Evolutionary conservation across 2,329 filamentous ascomycete genomes (phyloP).

Genomic region (Pseudopithomyces chartarum): DNA sequence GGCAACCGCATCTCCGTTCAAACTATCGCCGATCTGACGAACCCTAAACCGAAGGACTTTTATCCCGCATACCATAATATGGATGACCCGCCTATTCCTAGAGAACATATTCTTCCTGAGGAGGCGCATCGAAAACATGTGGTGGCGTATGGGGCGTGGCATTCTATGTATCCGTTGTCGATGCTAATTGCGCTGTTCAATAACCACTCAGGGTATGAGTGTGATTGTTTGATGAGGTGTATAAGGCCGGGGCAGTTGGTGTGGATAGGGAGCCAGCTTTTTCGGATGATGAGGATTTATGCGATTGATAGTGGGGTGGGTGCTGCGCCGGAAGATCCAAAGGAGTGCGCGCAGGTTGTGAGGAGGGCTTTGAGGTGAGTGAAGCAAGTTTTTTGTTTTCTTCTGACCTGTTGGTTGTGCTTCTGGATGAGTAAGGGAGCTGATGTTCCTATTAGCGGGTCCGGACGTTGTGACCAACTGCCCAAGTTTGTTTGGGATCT

Average conservation of each 20-base stretch:
- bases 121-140: background rate
- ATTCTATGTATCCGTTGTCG: background rate
- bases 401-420: background rate
- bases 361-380: constrained; percentile 2
- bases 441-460: background rate
- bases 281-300: constrained; percentile 1
- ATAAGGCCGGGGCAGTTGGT: background rate
- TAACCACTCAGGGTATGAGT: constrained; percentile 1
- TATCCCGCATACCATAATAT: constrained; percentile 4
- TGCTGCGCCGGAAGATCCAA: background rate
- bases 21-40: background rate
- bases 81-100: background rate
- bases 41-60: background rate
- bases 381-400: background rate
- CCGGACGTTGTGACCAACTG: background rate
- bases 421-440: background rate
- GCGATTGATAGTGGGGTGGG: background rate
- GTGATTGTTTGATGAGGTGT: background rate
- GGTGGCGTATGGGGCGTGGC: background rate
- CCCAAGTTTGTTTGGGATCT: background rate
- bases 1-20: background rate
- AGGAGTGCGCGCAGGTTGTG: background rate
- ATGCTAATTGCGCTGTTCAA: background rate
- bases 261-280: background rate
- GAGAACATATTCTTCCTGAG: background rate